phyloP scores from a whole-genome alignment of 805 yeast species.

The Komagataella populi region DNA sequence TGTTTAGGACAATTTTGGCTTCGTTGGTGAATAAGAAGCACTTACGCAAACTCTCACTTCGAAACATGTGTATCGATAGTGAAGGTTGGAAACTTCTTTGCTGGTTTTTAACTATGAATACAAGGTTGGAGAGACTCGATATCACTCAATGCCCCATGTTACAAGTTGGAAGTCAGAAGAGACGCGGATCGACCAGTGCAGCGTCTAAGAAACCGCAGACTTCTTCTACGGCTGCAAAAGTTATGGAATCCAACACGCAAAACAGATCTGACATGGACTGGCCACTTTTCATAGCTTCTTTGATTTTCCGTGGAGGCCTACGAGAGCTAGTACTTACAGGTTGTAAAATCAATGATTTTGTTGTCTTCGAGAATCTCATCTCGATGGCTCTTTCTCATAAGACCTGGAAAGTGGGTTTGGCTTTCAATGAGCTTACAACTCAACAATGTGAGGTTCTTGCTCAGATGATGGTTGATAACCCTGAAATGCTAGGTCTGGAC shows the following conservation, averaged over 20 bases:
- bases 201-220: slow-evolving; percentile 4
- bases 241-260: slow-evolving; percentile 32
- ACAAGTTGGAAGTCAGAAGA: slow-evolving; percentile 27
- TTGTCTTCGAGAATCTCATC: slow-evolving; percentile 40
- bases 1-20: slow-evolving; percentile 60
- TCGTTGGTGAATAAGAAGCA: slow-evolving; percentile 55
- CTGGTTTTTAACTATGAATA: slow-evolving; percentile 56
- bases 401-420: slow-evolving; percentile 62
- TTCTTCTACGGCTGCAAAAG: slow-evolving; percentile 10
- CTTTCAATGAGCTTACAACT: slow-evolving; percentile 50
- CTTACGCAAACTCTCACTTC: slow-evolving; percentile 58
- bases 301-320: slow-evolving; percentile 58
- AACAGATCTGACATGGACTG: slow-evolving; percentile 75
- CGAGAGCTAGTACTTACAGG: slow-evolving; percentile 76
- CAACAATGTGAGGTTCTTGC: slow-evolving; percentile 45
- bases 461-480: slow-evolving; percentile 38
- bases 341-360: slow-evolving; percentile 44
- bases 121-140: slow-evolving; percentile 45
- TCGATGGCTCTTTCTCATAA: slow-evolving; percentile 36
- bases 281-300: slow-evolving; percentile 59
- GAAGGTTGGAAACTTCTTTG: slow-evolving; percentile 74
- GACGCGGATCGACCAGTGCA: slow-evolving; percentile 13
- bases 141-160: slow-evolving; percentile 54
- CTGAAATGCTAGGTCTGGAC: slow-evolving; percentile 56
- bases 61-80: slow-evolving; percentile 62